A percentile compares a stretch with the other conserved stretches of the same genome.
These are phyloP conservation scores for Cenchrus americanus DNA, from an alignment of 176 grass and related monocot species.

Conservation along the genomic window DNA sequence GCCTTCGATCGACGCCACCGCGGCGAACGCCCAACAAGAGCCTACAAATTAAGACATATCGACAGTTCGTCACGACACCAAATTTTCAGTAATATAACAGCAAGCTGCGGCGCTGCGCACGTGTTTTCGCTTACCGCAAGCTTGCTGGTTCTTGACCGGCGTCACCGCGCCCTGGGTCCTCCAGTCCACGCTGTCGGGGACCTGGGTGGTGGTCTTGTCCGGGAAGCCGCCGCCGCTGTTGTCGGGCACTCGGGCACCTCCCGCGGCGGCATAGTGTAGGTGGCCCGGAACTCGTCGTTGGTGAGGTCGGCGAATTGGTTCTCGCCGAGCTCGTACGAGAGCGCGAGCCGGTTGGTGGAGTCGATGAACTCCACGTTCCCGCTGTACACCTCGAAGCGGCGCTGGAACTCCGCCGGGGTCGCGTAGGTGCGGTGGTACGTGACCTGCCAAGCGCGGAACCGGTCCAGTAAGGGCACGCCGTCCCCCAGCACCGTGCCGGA, in stretches of 20 bases:
- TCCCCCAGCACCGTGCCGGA: too few relatives aligned
- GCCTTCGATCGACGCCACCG: constrained; percentile 38
- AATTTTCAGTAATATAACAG: too few relatives aligned
- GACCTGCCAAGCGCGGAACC: constrained; percentile 22
- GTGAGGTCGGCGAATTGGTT: constrained; percentile 53
- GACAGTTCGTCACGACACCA: too few relatives aligned
- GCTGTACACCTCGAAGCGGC: constrained; percentile 28
- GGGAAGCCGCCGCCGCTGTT: too few relatives aligned
- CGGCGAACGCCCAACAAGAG: constrained; percentile 54
- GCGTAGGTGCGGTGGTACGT: background rate
- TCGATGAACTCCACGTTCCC: constrained; percentile 34
- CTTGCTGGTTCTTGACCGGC: constrained; percentile 53
- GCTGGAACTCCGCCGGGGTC: background rate
- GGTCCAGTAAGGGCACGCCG: background rate
- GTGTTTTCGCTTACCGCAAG: constrained; percentile 37
- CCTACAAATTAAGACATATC: constrained; percentile 6
- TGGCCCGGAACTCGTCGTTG: constrained; percentile 35
- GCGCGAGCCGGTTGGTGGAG: background rate
- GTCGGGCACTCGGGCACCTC: too few relatives aligned
- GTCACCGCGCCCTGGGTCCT: constrained; percentile 56
- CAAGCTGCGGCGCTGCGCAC: too few relatives aligned
- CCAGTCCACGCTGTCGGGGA: constrained; percentile 42
- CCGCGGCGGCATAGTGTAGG: background rate
- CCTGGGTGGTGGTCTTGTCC: too few relatives aligned
- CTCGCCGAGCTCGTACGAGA: background rate